These are phyloP conservation scores for Colletotrichum karsti DNA, from an alignment of 2,329 filamentous ascomycete genomes.

Conservation along the genomic window DNA sequence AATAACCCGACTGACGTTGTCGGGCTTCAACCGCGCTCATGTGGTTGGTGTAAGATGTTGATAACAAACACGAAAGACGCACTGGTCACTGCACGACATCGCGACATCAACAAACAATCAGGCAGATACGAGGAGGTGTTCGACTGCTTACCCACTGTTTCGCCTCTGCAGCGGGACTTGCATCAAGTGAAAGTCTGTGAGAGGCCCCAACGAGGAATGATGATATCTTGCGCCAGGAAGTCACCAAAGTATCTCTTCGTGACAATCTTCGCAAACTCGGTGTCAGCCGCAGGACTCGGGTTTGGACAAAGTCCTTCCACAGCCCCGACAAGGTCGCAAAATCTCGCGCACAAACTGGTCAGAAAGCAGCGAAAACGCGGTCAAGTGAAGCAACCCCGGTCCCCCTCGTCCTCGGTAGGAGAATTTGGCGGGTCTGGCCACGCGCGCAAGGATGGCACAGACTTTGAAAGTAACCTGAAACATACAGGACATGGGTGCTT, in stretches of 20 bases:
- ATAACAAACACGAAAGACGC: background rate
- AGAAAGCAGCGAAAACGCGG: background rate
- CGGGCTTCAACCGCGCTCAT: background rate
- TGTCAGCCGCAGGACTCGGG: background rate
- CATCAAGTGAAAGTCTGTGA: background rate
- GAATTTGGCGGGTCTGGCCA: constrained; percentile 24
- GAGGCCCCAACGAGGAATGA: background rate
- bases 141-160: background rate
- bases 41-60: background rate
- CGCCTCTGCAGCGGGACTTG: background rate
- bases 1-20: background rate
- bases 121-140: background rate
- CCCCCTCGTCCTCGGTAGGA: constrained; percentile 14
- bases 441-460: constrained; percentile 25
- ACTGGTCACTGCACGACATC: background rate
- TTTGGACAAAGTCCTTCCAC: background rate
- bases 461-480: constrained; percentile 28
- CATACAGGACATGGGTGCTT: constrained; percentile 19
- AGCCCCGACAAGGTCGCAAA: background rate
- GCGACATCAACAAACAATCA: background rate
- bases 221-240: background rate
- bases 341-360: background rate
- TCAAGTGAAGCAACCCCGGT: constrained; percentile 5
- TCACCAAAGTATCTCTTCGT: background rate
- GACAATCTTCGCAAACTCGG: background rate